Evolutionary conservation across 345 rosid genomes (phyloP), one percentile per base, ranked within the genome.

Genomic region (Clarkia xantiana): DNA sequence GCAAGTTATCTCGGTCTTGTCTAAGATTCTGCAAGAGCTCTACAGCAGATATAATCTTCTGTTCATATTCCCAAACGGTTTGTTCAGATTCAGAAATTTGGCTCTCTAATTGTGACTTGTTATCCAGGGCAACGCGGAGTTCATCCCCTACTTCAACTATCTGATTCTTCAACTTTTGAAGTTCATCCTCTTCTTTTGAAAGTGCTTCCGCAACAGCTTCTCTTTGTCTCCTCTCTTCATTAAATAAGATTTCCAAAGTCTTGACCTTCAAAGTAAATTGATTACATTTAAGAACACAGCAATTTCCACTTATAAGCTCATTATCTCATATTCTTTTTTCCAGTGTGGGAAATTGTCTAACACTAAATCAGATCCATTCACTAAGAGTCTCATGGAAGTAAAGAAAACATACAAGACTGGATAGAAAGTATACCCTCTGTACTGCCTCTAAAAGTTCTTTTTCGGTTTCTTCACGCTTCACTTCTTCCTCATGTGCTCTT

Each of bases 31-130:
- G 80, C 62, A 82, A 65, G 44, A 82, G 73, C 29, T 72, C 81
- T 17, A 89, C 95, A 19, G 87, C 95, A 53, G 87, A 75, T 54
- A 82, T 61, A 29, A 89, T 78, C 76, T 85, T 89, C 66, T 78
- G 76, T 62, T 76, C 85, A 49, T 82, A 67, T 65, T 82, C 87
- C 63, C 62, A 60, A 42, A 71, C 72, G 25, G 56, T 58, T 51
- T 59, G 60, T 53, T 82, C 84, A 62, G 79, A 62, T 47, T 80
- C 90, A 52, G 58, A 61, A 50, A 78, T 62, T 70, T 78, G 79
- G 47, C 55, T 65, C 73, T 76, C 80, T 54, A 80, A 68, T 52
- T 40, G 40, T 38, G 61, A 59, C 63, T 69, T 74, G 68, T 71
- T 79, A 44, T 72, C 67, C 67, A 60, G 45, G 44, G 72, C 74